Base-by-base conservation (phyloP, 495 filamentous ascomycete species). In the Penicillium robsamsonii region DNA sequence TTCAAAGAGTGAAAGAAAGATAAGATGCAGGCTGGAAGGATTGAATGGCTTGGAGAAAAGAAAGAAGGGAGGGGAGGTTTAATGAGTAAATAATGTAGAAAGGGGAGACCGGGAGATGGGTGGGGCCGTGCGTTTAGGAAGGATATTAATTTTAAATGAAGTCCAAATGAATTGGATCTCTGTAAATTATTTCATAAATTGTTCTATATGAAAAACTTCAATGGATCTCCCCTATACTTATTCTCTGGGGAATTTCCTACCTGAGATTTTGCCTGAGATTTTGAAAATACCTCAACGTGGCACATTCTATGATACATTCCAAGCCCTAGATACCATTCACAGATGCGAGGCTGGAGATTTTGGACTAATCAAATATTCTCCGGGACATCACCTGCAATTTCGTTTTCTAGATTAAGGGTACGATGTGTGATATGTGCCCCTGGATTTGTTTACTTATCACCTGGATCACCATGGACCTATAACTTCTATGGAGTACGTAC, bases 1-100 rank as follows among this genome's bases (percentile, higher is more conserved):
- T 64, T 60, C 57, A 75, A 73, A n/a, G 71, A 71, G 65, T 66
- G 67, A 62, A 49, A 61, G 57, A 61, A 60, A 61, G 53, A 59
- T 45, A 57, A 64, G 50, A 61, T 50, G 56, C 52, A 58, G 43
- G 45, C 48, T 55, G 33, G 15, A 50, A 35, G 58, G 61, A 57
- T 49, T 57, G 57, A 63, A 59, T 57, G 56, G 56, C 40, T 27
- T 44, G 20, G 40, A 61, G 55, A 57, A 56, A 6, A 49, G 54
- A 42, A 57, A 59, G 62, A 57, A 25, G 54, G 63, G 61, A 40
- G 42, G 61, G 57, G 51, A 33, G 22, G 22, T 22, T 30, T 46
- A 56, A 60, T 63, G 64, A 65, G 69, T 69, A 70, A 45, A 41
- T 49, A 56, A 46, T 50, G 47, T 68, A 71, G 46, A 31, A 50